These are phyloP conservation scores for Rosellinia necatrix DNA, from an alignment of 2,329 filamentous ascomycete genomes.

Conservation along the genomic window DNA sequence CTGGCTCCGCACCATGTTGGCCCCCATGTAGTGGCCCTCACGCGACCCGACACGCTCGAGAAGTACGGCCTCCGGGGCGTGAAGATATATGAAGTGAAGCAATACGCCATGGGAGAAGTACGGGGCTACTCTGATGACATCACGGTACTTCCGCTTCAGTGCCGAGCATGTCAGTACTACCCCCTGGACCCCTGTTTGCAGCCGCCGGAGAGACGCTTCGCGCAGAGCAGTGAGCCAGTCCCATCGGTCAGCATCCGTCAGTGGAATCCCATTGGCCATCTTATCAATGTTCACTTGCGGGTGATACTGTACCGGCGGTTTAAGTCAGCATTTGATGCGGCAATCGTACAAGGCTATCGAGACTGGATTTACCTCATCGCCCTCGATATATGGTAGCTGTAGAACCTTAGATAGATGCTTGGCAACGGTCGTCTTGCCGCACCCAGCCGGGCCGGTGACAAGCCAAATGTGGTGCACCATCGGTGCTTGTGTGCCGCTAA, in stretches of 20 bases:
- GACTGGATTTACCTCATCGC: constrained; percentile 67
- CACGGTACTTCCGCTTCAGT: constrained; percentile 95
- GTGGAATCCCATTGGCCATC: constrained; percentile 81
- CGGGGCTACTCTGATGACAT: constrained; percentile 81
- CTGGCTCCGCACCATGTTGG: constrained; percentile 92
- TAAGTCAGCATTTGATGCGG: not conserved
- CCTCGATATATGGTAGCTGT: constrained; percentile 73
- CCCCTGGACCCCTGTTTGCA: constrained; percentile 64
- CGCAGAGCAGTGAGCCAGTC: constrained; percentile 88
- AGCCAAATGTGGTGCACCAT: constrained; percentile 75
- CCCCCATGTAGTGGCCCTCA: constrained; percentile 92
- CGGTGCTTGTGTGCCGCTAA: constrained; percentile 34
- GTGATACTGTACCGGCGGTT: constrained; percentile 64
- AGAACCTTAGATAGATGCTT: constrained; percentile 66
- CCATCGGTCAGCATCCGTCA: constrained; percentile 95
- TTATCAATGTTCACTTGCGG: constrained; percentile 83
- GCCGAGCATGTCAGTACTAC: constrained; percentile 98
- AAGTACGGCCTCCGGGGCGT: constrained; percentile 75
- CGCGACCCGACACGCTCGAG: constrained; percentile 75
- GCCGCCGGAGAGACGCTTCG: constrained; percentile 64
- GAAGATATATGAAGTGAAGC: constrained; percentile 92
- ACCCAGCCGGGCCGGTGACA: constrained; percentile 78
- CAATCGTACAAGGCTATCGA: not conserved
- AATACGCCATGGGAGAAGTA: constrained; percentile 75
- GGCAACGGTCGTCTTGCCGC: constrained; percentile 78